Base-by-base conservation (phyloP, 2,329 filamentous ascomycete genomes). In the Sporothrix brasiliensis region DNA sequence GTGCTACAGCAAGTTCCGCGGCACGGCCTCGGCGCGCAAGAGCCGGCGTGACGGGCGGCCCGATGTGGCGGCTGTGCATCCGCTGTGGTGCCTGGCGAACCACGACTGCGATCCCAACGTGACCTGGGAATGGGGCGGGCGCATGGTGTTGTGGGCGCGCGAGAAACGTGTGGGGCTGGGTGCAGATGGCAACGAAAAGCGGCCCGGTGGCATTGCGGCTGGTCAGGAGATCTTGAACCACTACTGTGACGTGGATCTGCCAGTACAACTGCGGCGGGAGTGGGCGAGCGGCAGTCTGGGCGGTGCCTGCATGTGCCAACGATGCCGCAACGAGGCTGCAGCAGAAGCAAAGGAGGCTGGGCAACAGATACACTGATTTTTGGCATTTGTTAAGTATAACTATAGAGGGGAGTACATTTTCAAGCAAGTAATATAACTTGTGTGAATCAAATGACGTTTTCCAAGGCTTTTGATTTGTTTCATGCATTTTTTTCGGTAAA, bases 91-190 rank as follows among this genome's bases (percentile, higher is more conserved):
- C 80, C 84, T 98, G 41, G 94, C 94, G 39, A 99, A 99, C 77
- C 95, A 99, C 79, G 93, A 93, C 78, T 99, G 95, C 80, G 89
- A 97, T 77, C 95, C 95, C 10, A 97, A 97, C 79, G 93, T 98
- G 52, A 87, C 87, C 3, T 99, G 95, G 95, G 92, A 97, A 76
- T 97, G 94, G 92, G 89, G 91, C 39, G 92, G 91, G 0, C 86
- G 86, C 68, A 94, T 95, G 86, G 86, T 87, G 49, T 87, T 95
- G 72, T 88, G 83, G 83, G 87, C 88, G 2, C 83, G 89, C 63
- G 82, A 88, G 73, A 81, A 85, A 73, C 82, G 87, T 50, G 83
- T 91, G 86, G 85, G 77, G 75, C 14, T 61, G 52, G 49, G 11
- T 6, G 10, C 52, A 75, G 75, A 30, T 3, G 4, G 19, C 52